Evolutionary conservation across 352 stramenopile genomes (phyloP).

Genomic region (Phytophthora citricola): DNA sequence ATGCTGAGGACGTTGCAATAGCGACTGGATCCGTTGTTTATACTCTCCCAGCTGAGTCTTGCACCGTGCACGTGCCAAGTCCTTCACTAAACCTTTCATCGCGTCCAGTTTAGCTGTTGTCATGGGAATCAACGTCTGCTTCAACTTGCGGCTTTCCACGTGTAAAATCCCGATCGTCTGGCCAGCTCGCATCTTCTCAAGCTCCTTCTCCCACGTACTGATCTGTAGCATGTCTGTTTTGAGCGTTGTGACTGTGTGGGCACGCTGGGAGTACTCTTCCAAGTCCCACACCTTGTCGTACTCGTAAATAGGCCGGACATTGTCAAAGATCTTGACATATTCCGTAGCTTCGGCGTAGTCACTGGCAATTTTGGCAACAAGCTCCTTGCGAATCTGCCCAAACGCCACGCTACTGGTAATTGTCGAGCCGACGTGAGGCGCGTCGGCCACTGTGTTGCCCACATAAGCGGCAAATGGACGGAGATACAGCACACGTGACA

Average conservation of each 20-base stretch:
- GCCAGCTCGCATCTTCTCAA: slow-evolving; percentile 93
- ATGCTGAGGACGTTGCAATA: slow-evolving; percentile 86
- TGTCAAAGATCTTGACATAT: slow-evolving; percentile 94
- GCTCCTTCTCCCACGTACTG: slow-evolving; percentile 92
- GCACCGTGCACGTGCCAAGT: slow-evolving; percentile 89
- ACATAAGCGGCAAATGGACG: slow-evolving; percentile 87
- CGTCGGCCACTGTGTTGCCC: slow-evolving; percentile 67
- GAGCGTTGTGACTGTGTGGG: slow-evolving; percentile 87
- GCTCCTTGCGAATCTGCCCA: slow-evolving; percentile 68
- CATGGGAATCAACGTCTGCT: slow-evolving; percentile 93
- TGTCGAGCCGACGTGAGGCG: slow-evolving; percentile 78
- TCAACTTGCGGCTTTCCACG: slow-evolving; percentile 94
- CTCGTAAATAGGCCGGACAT: slow-evolving; percentile 92
- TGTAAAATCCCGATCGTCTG: slow-evolving; percentile 93
- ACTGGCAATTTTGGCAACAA: slow-evolving; percentile 85
- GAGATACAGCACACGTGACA: slow-evolving; percentile 90
- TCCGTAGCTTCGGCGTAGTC: slow-evolving; percentile 90
- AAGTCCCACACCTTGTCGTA: slow-evolving; percentile 93
- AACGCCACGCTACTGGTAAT: slow-evolving; percentile 82
- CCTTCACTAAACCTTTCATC: slow-evolving; percentile 93
- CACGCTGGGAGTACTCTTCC: slow-evolving; percentile 82
- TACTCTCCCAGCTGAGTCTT: slow-evolving; percentile 91
- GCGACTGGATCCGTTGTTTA: slow-evolving; percentile 86
- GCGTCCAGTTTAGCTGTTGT: slow-evolving; percentile 91
- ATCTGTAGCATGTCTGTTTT: slow-evolving; percentile 93